Percentiles rank a stretch among this genome's conserved stretches.
phyloP scores from a whole-genome alignment of 1,284 basidiomycete genomes.

The Erythrobasidium hasegawianum region DNA sequence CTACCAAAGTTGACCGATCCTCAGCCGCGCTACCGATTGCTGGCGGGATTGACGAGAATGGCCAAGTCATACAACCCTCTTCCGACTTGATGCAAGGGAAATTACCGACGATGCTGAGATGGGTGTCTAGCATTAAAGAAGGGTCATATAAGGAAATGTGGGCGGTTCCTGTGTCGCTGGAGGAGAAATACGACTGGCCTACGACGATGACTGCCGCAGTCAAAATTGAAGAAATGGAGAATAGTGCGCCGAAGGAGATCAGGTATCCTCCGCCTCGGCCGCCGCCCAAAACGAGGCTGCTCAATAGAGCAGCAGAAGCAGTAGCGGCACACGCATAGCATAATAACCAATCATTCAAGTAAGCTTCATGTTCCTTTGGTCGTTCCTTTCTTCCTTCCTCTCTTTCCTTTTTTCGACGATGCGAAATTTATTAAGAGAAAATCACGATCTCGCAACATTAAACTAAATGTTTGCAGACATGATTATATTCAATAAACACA shows the following conservation, averaged over 20 bases:
- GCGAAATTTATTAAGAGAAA: constrained; percentile 3
- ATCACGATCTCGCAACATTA: constrained; percentile 16
- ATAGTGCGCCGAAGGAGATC: not conserved
- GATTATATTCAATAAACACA: constrained; percentile 25
- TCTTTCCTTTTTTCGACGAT: constrained; percentile 6
- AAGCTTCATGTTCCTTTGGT: not conserved
- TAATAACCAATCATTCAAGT: not conserved
- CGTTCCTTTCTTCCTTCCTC: too few species aligned
- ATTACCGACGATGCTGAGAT: constrained; percentile 21
- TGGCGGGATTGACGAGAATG: constrained; percentile 8
- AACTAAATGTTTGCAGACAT: constrained; percentile 25
- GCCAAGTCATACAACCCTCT: constrained; percentile 1
- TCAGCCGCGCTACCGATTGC: not conserved
- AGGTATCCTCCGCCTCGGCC: constrained; percentile 30
- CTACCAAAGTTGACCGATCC: constrained; percentile 21
- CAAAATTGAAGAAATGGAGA: constrained; percentile 13
- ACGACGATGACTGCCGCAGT: not conserved
- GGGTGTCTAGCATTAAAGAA: constrained; percentile 26
- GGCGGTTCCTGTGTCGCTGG: constrained; percentile 13
- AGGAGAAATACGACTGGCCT: constrained; percentile 19
- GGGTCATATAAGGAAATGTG: constrained; percentile 29
- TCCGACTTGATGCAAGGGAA: not conserved
- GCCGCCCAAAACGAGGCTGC: constrained; percentile 21
- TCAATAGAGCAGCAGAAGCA: constrained; percentile 8
- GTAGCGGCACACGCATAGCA: not conserved